Base-by-base conservation (phyloP, 2,329 filamentous ascomycete species). In the Trichoderma koningiopsis region DNA sequence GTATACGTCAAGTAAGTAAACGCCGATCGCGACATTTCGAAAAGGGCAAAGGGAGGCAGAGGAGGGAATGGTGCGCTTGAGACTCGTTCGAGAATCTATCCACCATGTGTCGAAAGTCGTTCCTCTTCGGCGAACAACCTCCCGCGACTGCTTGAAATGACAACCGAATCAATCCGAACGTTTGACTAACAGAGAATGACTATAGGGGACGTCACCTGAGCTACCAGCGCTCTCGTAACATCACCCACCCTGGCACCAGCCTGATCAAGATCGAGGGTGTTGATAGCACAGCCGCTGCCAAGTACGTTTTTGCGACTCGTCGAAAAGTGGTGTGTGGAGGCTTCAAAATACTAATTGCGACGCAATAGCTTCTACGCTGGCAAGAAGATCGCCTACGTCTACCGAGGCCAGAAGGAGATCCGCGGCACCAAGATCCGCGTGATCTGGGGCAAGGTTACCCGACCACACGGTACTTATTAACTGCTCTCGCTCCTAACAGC, bases 191-290 rank as follows among this genome's bases (percentile, higher is more conserved):
- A 70, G 74, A 70, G 73, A 43, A 72, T 69, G 64, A 73, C 8
- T 16, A 40, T 75, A 96, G 93, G 93, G 95, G 94, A 88, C 94
- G 94, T 86, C 95, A 98, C 91, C 87, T 98, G 86, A 95, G 92
- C 87, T 97, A 97, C 89, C 91, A 97, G 89, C 92, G 95, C 85
- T 92, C 91, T 83, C 95, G 96, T 88, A 92, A 93, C 86, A 91
- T 88, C 86, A 94, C 91, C 82, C 94, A 92, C 88, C 91, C 95
- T 78, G 91, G 91, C 86, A 96, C 92, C 79, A 92, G 92, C 83
- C 88, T 98, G 85, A 92, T 99, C 87, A 96, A 97, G 91, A 97
- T 99, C 81, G 95, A 99, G 89, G 95, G 95, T 84, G 96, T 98
- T 79, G 94, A 97, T 80, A 89, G 92, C 88, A 89, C 92, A 80